phyloP scores from a whole-genome alignment of 1,284 basidiomycete genomes.

The Stereum hirsutum region DNA sequence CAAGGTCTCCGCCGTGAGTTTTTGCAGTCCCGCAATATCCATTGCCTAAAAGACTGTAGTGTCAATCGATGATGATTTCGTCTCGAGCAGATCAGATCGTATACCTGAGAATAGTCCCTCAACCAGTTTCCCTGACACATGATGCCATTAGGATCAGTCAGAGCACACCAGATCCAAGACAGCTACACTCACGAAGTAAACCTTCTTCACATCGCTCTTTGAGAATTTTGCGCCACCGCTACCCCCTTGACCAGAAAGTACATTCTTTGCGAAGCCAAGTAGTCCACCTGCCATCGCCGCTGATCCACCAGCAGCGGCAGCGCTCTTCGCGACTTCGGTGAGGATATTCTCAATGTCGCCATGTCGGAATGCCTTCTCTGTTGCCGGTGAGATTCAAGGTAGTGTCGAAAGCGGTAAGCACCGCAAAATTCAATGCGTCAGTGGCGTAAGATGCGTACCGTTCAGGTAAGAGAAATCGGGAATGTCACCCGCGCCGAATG shows the following conservation, averaged over 20 bases:
- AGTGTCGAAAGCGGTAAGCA: neutral
- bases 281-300: conserved; percentile 37
- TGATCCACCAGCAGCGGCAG: conserved; percentile 28
- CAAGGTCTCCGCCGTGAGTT: conserved; percentile 57
- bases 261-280: conserved; percentile 36
- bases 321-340: conserved; percentile 43
- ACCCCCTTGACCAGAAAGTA: conserved; percentile 34
- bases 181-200: conserved; percentile 47
- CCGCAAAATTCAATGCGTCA: conserved; percentile 1
- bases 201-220: conserved; percentile 49
- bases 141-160: conserved; percentile 1
- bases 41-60: conserved; percentile 42
- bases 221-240: conserved; percentile 49
- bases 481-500: conserved; percentile 55
- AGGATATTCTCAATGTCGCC: conserved; percentile 65
- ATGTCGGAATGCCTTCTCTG: conserved; percentile 68
- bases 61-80: neutral
- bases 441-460: conserved; percentile 24
- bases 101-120: conserved; percentile 55
- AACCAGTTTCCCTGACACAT: conserved; percentile 50
- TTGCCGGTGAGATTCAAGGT: neutral
- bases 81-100: conserved; percentile 2
- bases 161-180: neutral
- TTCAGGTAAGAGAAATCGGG: conserved; percentile 54
- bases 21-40: conserved; percentile 66